phyloP scores from a whole-genome alignment of 2,329 filamentous ascomycete species.

The Atkinsonella hypoxylon region DNA sequence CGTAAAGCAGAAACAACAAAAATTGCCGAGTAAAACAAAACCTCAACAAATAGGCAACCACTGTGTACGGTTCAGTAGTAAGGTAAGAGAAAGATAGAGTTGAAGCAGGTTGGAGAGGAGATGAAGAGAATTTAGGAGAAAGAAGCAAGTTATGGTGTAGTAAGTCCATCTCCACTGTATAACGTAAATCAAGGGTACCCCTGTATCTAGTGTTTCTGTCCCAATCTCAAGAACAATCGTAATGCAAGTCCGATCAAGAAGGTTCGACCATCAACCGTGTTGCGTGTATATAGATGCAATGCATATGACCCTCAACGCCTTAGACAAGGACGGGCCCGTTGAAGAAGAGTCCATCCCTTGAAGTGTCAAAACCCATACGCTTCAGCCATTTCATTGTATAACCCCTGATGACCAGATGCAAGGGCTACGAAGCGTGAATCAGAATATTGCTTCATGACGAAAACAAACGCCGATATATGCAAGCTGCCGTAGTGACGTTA shows the following conservation, averaged over 20 bases:
- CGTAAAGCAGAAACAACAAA: not conserved
- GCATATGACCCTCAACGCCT: slow-evolving; percentile 7
- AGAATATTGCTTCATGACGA: not conserved
- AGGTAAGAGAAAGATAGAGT: not conserved
- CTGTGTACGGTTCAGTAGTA: not conserved
- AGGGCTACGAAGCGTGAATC: not conserved
- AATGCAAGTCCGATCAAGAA: not conserved
- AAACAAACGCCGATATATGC: slow-evolving; percentile 10
- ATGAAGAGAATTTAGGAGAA: not conserved
- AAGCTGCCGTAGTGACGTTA: slow-evolving; percentile 5
- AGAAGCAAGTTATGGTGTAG: not conserved
- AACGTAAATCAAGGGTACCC: not conserved
- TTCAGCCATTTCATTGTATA: not conserved
- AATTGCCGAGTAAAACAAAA: not conserved
- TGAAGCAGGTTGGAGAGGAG: not conserved
- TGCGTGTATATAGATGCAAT: slow-evolving; percentile 4
- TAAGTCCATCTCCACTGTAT: slow-evolving; percentile 8
- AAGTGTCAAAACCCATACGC: not conserved
- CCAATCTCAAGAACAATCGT: not conserved
- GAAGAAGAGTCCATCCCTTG: not conserved
- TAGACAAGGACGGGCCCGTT: not conserved
- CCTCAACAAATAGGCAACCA: not conserved
- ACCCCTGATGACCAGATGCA: slow-evolving; percentile 1
- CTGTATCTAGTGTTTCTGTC: slow-evolving; percentile 1
- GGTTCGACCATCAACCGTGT: not conserved